These are phyloP conservation scores for Suhomyces canberraensis DNA, from an alignment of 805 yeast genomes.

Conservation along the genomic window DNA sequence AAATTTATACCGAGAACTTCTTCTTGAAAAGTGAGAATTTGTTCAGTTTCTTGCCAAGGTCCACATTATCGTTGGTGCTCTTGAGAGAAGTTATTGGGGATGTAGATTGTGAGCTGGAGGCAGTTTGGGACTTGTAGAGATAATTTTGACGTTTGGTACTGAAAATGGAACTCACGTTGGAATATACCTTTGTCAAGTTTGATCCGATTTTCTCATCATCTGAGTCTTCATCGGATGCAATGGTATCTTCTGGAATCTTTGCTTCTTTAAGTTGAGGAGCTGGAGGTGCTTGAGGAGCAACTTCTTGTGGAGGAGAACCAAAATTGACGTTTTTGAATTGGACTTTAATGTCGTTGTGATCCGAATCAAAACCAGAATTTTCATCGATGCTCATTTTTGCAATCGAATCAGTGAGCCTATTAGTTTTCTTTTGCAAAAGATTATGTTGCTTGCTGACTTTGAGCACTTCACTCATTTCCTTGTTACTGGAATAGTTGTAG, in stretches of 20 bases:
- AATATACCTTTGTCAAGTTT: constrained; percentile 19
- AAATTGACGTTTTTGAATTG: constrained; percentile 3
- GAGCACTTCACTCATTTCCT: constrained; percentile 14
- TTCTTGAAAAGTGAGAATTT: constrained; percentile 8
- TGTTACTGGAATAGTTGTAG: constrained; percentile 9
- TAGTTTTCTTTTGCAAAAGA: neutral
- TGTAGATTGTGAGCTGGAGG: constrained; percentile 4
- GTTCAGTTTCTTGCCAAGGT: constrained; percentile 2
- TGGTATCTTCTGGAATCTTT: neutral
- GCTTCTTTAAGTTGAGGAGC: neutral
- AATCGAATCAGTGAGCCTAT: neutral
- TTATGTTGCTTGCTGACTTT: constrained; percentile 11
- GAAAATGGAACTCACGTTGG: constrained; percentile 28
- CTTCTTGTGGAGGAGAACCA: neutral
- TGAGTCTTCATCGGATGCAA: constrained; percentile 3
- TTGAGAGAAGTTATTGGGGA: neutral
- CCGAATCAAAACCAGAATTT: constrained; percentile 4
- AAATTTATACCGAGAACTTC: constrained; percentile 5
- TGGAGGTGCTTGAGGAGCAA: neutral
- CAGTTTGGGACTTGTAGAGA: neutral
- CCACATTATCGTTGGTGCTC: neutral
- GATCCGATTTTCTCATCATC: constrained; percentile 1
- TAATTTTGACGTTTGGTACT: constrained; percentile 15
- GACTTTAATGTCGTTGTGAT: constrained; percentile 1
- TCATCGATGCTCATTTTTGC: constrained; percentile 1